phyloP scores from a whole-genome alignment of 2,329 filamentous ascomycete species.

The Knoxdaviesia proteae region DNA sequence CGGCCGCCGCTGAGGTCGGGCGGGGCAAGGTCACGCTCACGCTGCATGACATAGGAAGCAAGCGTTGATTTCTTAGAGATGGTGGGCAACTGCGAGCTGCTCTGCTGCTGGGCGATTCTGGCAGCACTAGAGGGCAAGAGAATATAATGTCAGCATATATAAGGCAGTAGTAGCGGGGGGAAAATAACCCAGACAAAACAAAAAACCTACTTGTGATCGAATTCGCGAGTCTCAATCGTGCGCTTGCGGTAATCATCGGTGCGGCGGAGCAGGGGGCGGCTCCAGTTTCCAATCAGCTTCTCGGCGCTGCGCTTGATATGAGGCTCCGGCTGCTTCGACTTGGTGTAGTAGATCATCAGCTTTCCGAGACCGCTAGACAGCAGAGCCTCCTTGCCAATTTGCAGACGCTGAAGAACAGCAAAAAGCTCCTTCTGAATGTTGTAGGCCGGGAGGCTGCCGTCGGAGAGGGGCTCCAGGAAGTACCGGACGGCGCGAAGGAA shows the following conservation, averaged over 20 bases:
- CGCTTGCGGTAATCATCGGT: conserved; percentile 91
- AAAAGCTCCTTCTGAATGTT: conserved; percentile 95
- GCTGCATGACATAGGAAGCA: conserved; percentile 26
- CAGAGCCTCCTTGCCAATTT: conserved; percentile 77
- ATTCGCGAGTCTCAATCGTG: conserved; percentile 40
- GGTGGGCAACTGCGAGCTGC: conserved; percentile 23
- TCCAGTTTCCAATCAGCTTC: conserved; percentile 86
- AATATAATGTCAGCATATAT: background rate
- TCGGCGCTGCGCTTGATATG: conserved; percentile 88
- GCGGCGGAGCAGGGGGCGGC: conserved; percentile 76
- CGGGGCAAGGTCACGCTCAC: conserved; percentile 37
- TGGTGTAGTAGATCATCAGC: conserved; percentile 90
- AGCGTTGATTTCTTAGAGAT: conserved; percentile 26
- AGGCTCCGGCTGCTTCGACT: conserved; percentile 73
- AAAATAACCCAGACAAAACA: conserved; percentile 3
- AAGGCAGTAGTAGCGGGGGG: background rate
- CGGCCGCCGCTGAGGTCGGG: conserved; percentile 27
- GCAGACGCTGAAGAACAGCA: conserved; percentile 54
- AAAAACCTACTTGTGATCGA: conserved; percentile 36
- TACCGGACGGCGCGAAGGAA: conserved; percentile 88
- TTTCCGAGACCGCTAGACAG: conserved; percentile 88
- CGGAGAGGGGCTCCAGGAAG: conserved; percentile 88
- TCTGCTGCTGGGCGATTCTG: conserved; percentile 28
- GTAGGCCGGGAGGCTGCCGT: conserved; percentile 85
- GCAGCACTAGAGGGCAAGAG: conserved; percentile 20